Conservation (phyloP, 495 filamentous ascomycete species). For the Penicillium subrubescens region DNA sequence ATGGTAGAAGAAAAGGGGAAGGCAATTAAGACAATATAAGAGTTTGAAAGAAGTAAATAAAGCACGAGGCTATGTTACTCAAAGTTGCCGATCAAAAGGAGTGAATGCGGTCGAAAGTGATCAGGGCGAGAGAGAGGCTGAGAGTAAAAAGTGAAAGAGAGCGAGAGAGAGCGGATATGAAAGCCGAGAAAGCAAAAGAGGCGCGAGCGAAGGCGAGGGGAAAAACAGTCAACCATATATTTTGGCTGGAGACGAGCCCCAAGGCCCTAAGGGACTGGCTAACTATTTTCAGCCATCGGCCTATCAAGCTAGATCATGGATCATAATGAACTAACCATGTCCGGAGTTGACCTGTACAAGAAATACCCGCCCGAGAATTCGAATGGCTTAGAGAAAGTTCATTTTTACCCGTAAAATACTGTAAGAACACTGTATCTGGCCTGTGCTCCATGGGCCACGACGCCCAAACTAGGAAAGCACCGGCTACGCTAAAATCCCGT, state of each 20-base stretch:
- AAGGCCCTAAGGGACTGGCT: neutral
- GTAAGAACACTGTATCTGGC: neutral
- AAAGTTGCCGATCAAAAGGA: constrained; percentile 1
- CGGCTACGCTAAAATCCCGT: constrained; percentile 1
- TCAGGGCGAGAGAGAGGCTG: constrained; percentile 9
- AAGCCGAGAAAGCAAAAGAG: constrained; percentile 4
- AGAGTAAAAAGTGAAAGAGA: neutral
- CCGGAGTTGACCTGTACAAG: neutral
- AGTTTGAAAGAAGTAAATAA: neutral
- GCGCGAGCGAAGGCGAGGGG: neutral
- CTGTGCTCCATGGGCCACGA: constrained; percentile 1
- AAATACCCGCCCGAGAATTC: too few species aligned
- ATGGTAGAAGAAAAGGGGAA: neutral
- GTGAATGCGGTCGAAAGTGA: constrained; percentile 6
- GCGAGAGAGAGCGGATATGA: constrained; percentile 1
- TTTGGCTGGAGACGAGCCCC: neutral
- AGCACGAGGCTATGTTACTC: neutral
- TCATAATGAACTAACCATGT: neutral
- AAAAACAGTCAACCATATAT: neutral
- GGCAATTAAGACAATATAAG: neutral
- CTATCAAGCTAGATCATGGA: neutral
- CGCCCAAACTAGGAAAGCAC: constrained; percentile 3
- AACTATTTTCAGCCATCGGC: neutral
- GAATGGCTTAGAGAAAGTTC: too few species aligned
- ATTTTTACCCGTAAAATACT: neutral